These are phyloP conservation scores for Ilex paraguariensis DNA, from an alignment of 305 asterid genomes.

Conservation along the genomic window DNA sequence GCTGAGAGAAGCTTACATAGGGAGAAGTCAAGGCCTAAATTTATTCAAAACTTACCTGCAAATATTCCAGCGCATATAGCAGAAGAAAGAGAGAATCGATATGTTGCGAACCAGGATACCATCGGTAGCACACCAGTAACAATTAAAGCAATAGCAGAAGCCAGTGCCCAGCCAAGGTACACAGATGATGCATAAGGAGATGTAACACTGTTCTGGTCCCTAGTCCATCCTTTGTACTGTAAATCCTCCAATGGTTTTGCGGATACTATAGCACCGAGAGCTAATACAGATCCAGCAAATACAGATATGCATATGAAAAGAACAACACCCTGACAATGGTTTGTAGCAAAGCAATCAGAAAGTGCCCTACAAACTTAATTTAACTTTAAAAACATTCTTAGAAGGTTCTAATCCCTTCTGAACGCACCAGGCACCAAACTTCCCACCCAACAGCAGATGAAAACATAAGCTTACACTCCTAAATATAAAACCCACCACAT, in stretches of 20 bases:
- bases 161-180: constrained; percentile 97
- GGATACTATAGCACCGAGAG: constrained; percentile 93
- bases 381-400: not conserved
- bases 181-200: constrained; percentile 93
- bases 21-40: too few species aligned
- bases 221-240: constrained; percentile 71
- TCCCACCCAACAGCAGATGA: too few species aligned
- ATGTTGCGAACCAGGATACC: constrained; percentile 96
- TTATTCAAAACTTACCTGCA: constrained; percentile 47
- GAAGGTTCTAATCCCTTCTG: too few species aligned
- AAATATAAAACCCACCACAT: too few species aligned
- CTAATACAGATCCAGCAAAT: constrained; percentile 84
- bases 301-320: constrained; percentile 69
- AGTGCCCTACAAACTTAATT: not conserved
- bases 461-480: too few species aligned
- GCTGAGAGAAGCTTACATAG: too few species aligned
- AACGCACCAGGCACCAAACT: too few species aligned
- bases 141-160: constrained; percentile 79
- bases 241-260: constrained; percentile 97
- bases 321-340: constrained; percentile 62
- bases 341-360: not conserved
- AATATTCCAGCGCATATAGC: constrained; percentile 83
- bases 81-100: constrained; percentile 89
- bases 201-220: constrained; percentile 57
- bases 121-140: constrained; percentile 92